Evolutionary conservation across 495 filamentous ascomycete genomes (phyloP).

Genomic region (Aspergillus baeticus): DNA sequence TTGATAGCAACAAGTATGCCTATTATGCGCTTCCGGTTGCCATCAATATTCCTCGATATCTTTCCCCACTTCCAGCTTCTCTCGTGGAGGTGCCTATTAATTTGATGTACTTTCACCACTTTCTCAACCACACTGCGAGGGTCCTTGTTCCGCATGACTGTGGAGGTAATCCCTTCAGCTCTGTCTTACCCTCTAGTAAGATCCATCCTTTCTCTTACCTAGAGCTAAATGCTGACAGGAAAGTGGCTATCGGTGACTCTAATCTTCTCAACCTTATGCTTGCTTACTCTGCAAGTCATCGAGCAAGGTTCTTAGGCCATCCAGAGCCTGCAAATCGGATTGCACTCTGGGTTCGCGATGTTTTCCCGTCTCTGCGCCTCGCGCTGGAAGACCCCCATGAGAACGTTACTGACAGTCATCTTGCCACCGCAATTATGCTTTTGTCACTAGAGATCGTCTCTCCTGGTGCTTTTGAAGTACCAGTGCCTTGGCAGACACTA

Average conservation of each 20-base stretch:
- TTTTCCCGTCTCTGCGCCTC: constrained; percentile 70
- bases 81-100: constrained; percentile 77
- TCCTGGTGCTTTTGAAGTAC: constrained; percentile 74
- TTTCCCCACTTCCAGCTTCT: constrained; percentile 66
- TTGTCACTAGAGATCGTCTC: constrained; percentile 84
- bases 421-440: constrained; percentile 85
- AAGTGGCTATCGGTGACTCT: constrained; percentile 65
- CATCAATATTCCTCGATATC: constrained; percentile 62
- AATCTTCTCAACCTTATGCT: constrained; percentile 76
- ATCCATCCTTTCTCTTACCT: constrained; percentile 5
- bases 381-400: constrained; percentile 57
- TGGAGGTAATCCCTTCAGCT: constrained; percentile 69
- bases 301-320: constrained; percentile 72
- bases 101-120: constrained; percentile 74
- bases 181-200: constrained; percentile 67
- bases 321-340: constrained; percentile 77
- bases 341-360: constrained; percentile 72
- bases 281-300: constrained; percentile 80
- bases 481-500: constrained; percentile 74
- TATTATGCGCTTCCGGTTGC: constrained; percentile 71
- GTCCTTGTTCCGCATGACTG: constrained; percentile 77
- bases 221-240: constrained; percentile 6
- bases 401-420: constrained; percentile 69
- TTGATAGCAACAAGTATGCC: constrained; percentile 5
- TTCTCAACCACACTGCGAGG: constrained; percentile 74